Evolutionary conservation across 2,329 filamentous ascomycete genomes (phyloP).

Genomic region (Blastomyces gilchristii): DNA sequence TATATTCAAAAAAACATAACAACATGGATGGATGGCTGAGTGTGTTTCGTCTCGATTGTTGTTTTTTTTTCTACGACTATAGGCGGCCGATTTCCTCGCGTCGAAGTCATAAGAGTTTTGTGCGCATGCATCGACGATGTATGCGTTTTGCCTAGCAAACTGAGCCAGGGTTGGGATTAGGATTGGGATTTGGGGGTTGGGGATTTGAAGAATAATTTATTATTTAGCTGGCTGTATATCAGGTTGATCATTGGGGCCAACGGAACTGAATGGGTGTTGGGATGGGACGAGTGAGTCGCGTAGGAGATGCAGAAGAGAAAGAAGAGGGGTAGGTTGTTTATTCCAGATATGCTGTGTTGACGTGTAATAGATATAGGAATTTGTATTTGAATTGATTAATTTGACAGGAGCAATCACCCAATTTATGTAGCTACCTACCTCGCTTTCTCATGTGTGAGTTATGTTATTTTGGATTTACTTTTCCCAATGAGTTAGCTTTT

Average conservation of each 20-base stretch:
- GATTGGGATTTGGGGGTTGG: not conserved
- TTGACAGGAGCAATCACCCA: too few species aligned
- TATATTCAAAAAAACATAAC: slow-evolving; percentile 1
- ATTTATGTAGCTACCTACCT: too few species aligned
- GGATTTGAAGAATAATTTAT: not conserved
- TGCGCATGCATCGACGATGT: not conserved
- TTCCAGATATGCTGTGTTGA: not conserved
- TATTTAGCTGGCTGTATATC: not conserved
- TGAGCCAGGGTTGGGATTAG: not conserved
- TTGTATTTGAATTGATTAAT: not conserved
- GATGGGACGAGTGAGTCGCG: not conserved
- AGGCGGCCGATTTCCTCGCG: slow-evolving; percentile 35
- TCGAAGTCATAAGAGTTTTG: slow-evolving; percentile 22
- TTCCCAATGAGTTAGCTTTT: too few species aligned
- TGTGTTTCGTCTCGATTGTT: slow-evolving; percentile 1
- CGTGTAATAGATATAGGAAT: slow-evolving; percentile 3
- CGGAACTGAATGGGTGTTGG: not conserved
- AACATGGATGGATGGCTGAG: slow-evolving; percentile 7
- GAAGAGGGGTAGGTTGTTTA: not conserved
- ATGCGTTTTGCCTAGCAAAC: not conserved
- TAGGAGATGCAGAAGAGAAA: not conserved
- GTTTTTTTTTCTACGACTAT: not conserved
- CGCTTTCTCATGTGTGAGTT: too few species aligned
- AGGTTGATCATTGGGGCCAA: not conserved
- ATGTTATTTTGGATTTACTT: too few species aligned